Percentiles rank a stretch among this genome's conserved stretches.
Evolutionary conservation across 2,329 filamentous ascomycete species (phyloP).

Genomic region (Penicillium sp.): DNA sequence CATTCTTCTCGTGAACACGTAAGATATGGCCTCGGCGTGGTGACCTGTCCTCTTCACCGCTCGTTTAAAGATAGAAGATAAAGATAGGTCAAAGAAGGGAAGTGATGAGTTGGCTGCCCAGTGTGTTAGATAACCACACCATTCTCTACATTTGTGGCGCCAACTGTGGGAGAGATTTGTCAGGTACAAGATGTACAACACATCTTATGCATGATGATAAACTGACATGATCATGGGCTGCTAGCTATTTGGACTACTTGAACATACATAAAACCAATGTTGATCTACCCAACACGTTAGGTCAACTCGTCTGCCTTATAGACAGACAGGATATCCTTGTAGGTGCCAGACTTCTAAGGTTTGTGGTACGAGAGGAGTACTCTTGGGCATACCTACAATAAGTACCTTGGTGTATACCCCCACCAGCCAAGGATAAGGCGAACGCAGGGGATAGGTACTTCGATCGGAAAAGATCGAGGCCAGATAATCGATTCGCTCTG

Average conservation of each 20-base stretch:
- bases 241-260: background rate
- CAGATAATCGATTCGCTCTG: background rate
- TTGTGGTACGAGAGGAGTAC: background rate
- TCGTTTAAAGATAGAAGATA: conserved; percentile 1
- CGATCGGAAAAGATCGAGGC: background rate
- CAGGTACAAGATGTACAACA: conserved; percentile 12
- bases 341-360: background rate
- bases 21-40: background rate
- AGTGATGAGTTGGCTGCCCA: conserved; percentile 3
- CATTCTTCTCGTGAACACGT: background rate
- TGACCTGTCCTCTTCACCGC: conserved; percentile 11
- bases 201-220: conserved; percentile 3
- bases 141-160: background rate
- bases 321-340: background rate
- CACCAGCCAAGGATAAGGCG: background rate
- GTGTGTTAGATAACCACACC: background rate
- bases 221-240: background rate
- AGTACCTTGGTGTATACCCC: background rate
- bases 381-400: background rate
- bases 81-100: background rate
- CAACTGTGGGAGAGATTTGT: background rate
- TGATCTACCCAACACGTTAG: conserved; percentile 4
- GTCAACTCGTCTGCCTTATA: background rate
- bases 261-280: background rate
- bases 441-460: background rate